Conservation (phyloP, 352 stramenopile species). For the Phytophthora meadii region DNA sequence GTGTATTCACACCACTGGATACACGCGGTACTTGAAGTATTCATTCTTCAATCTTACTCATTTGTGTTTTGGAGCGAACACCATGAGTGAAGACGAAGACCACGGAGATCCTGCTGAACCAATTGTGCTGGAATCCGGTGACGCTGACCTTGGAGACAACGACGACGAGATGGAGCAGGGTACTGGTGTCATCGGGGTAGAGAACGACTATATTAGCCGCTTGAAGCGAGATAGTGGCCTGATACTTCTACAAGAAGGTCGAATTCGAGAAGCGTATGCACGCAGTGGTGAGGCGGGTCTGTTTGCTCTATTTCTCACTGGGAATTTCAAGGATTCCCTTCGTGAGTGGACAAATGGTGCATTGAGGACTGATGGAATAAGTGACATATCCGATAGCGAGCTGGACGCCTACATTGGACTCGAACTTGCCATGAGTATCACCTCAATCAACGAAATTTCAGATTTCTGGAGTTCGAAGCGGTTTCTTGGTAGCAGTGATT, state of each 20-base stretch:
- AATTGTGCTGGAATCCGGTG: too few species aligned
- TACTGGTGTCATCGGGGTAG: too few species aligned
- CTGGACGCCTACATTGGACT: background rate
- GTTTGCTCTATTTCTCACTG: background rate
- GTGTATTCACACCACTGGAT: too few species aligned
- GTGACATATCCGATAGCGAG: background rate
- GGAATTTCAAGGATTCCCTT: background rate
- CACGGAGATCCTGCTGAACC: too few species aligned
- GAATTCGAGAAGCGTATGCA: background rate
- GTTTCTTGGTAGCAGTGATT: background rate
- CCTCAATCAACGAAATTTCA: background rate
- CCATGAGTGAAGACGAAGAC: too few species aligned
- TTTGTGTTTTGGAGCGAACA: too few species aligned
- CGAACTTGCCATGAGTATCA: background rate
- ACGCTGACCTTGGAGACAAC: background rate
- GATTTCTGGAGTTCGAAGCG: background rate
- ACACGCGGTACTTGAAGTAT: too few species aligned
- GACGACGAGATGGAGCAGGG: background rate
- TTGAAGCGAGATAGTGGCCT: background rate
- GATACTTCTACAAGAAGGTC: background rate
- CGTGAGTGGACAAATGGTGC: background rate
- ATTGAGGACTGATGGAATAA: background rate
- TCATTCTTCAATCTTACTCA: too few species aligned
- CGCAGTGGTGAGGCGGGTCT: background rate
- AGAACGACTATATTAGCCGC: background rate